These are phyloP conservation scores for Rhizoctonia solani DNA, from an alignment of 1,284 basidiomycete species.

Conservation along the genomic window DNA sequence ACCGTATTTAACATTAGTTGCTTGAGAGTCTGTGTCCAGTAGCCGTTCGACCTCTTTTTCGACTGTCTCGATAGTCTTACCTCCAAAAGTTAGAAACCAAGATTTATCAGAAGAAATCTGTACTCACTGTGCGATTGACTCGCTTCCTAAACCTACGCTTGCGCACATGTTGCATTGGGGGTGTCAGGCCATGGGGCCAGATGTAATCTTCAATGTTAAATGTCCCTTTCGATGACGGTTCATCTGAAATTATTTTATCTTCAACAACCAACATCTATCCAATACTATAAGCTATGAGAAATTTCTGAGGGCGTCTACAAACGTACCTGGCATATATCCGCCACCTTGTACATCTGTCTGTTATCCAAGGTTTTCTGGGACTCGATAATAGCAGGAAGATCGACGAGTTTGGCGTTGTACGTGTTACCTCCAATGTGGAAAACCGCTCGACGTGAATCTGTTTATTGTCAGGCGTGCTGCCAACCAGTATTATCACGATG, in stretches of 20 bases:
- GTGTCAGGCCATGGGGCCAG: conserved; percentile 96
- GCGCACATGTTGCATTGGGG: conserved; percentile 87
- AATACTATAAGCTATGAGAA: background rate
- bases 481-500: background rate
- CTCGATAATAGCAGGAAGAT: conserved; percentile 93
- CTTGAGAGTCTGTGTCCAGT: conserved; percentile 82
- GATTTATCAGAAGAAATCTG: background rate
- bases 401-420: conserved; percentile 93
- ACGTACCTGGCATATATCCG: conserved; percentile 92
- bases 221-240: conserved; percentile 51
- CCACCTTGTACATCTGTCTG: conserved; percentile 97
- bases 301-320: background rate
- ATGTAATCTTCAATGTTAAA: conserved; percentile 96
- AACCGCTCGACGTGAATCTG: conserved; percentile 89
- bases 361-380: conserved; percentile 96
- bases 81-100: background rate
- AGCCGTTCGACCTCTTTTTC: conserved; percentile 96
- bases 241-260: conserved; percentile 73
- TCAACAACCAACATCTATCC: conserved; percentile 83
- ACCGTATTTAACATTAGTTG: conserved; percentile 80
- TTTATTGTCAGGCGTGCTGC: background rate
- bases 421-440: conserved; percentile 84
- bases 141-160: conserved; percentile 94
- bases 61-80: conserved; percentile 91
- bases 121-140: conserved; percentile 71